A percentile compares a stretch with the other conserved stretches of the same genome.
These are phyloP conservation scores for Rhododendron molle DNA, from an alignment of 148 eudicot species.

Conservation along the genomic window DNA sequence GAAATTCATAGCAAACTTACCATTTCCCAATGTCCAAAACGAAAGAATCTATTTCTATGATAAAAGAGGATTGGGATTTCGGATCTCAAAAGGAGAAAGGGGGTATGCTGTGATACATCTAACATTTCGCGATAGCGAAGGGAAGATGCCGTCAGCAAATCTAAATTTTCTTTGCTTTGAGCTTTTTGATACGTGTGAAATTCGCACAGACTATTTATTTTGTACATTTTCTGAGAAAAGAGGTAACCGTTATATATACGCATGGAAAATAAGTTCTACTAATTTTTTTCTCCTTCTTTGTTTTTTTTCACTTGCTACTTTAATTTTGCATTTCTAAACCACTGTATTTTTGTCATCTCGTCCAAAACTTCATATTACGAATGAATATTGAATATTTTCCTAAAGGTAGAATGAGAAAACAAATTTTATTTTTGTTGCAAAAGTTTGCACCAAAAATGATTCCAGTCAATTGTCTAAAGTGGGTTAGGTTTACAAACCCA, in stretches of 20 bases:
- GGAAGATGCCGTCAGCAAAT: too few species aligned
- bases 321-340: too few species aligned
- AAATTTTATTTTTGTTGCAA: neutral
- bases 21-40: neutral
- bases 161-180: neutral
- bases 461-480: neutral
- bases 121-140: too few species aligned
- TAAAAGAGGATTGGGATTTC: neutral
- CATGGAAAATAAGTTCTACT: too few species aligned
- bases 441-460: neutral
- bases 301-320: neutral
- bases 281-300: neutral
- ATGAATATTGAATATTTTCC: neutral
- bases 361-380: neutral
- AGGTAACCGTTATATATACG: too few species aligned
- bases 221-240: too few species aligned
- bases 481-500: neutral
- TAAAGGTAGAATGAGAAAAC: neutral
- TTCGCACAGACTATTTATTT: neutral
- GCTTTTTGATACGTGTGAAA: neutral
- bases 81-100: neutral
- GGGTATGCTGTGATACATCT: too few species aligned
- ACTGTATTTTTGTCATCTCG: too few species aligned
- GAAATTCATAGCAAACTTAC: neutral
- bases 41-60: neutral